These are phyloP conservation scores for Trichophaea hybrida DNA, from an alignment of 2,329 filamentous ascomycete genomes.

Conservation along the genomic window DNA sequence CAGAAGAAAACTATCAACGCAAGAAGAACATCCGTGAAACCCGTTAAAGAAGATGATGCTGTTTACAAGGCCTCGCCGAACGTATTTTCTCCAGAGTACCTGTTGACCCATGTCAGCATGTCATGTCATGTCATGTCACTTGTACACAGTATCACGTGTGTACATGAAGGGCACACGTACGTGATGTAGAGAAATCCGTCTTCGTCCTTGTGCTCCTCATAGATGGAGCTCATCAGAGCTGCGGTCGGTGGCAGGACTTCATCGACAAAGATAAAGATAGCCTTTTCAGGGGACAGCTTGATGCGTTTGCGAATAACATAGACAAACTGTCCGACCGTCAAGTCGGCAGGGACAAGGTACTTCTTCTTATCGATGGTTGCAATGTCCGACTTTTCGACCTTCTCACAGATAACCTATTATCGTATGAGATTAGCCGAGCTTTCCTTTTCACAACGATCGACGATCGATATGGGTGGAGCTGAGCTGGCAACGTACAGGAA, in stretches of 20 bases:
- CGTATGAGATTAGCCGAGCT: neutral
- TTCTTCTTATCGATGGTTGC: conserved; percentile 99
- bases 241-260: conserved; percentile 93
- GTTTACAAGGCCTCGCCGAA: conserved; percentile 46
- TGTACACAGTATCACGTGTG: neutral
- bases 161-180: conserved; percentile 36
- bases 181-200: conserved; percentile 86
- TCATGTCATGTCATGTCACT: conserved; percentile 23
- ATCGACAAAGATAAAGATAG: conserved; percentile 99
- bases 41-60: neutral
- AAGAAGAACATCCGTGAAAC: neutral
- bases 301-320: conserved; percentile 99
- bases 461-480: conserved; percentile 2
- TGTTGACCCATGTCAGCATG: conserved; percentile 29
- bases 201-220: conserved; percentile 93
- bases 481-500: conserved; percentile 57
- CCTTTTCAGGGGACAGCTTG: conserved; percentile 98
- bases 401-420: conserved; percentile 88
- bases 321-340: conserved; percentile 98
- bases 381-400: conserved; percentile 98
- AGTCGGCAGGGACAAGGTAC: conserved; percentile 91
- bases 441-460: neutral
- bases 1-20: neutral
- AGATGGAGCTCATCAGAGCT: conserved; percentile 97
- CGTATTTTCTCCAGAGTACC: conserved; percentile 97